A percentile compares a stretch with the other conserved stretches of the same genome.
Conservation (phyloP, 1,139 yeast genomes). For the Taphrina wiesneri region DNA sequence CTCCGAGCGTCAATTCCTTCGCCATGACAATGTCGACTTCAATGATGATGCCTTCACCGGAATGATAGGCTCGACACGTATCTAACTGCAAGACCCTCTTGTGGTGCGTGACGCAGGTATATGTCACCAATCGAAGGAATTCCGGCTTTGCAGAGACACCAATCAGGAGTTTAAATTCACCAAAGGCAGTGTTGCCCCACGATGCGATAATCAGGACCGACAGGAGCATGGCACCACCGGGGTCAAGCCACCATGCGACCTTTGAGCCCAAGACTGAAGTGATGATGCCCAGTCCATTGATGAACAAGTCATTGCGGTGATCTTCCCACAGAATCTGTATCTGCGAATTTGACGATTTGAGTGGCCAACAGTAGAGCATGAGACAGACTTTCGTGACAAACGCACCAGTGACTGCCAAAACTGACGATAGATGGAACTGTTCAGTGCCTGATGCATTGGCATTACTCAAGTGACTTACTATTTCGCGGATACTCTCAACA, state of each 20-base stretch:
- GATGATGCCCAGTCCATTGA: conserved; percentile 39
- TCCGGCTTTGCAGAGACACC: conserved; percentile 38
- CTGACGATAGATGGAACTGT: conserved; percentile 34
- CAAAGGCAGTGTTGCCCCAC: conserved; percentile 38
- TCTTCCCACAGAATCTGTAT: conserved; percentile 39
- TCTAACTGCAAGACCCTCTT: conserved; percentile 36
- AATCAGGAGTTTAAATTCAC: conserved; percentile 38
- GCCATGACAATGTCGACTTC: conserved; percentile 40
- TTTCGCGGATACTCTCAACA: conserved; percentile 38
- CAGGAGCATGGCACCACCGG: conserved; percentile 38
- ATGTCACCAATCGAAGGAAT: conserved; percentile 39
- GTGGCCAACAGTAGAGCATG: conserved; percentile 39
- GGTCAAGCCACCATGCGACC: conserved; percentile 40
- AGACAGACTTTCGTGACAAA: conserved; percentile 37
- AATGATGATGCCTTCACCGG: conserved; percentile 39
- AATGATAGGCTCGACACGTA: conserved; percentile 38
- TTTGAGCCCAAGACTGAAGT: conserved; percentile 39
- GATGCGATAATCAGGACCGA: conserved; percentile 35
- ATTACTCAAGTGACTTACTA: conserved; percentile 26
- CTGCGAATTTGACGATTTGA: conserved; percentile 36
- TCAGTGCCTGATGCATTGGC: conserved; percentile 1
- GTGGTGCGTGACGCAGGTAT: conserved; percentile 38
- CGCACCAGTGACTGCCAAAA: conserved; percentile 38
- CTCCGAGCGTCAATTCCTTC: conserved; percentile 29
- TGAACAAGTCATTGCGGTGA: conserved; percentile 39